Evolutionary conservation across 208 protist genomes (phyloP).

Genomic region (Acanthamoeba culbertsoni): DNA sequence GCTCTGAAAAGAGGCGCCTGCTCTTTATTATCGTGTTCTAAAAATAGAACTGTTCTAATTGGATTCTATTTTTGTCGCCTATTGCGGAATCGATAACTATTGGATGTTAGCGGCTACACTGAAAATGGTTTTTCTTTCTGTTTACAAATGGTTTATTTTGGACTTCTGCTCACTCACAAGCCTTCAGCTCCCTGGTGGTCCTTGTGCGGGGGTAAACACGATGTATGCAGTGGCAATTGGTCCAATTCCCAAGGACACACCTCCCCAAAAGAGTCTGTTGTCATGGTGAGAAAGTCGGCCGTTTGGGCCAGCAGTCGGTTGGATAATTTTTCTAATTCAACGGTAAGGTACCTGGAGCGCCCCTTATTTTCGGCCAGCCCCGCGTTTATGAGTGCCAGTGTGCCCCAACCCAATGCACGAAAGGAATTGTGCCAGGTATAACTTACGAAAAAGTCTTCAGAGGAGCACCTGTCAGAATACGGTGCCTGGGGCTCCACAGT

Average conservation of each 20-base stretch:
- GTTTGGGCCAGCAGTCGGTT: background rate
- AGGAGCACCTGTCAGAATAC: background rate
- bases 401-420: conserved; percentile 4
- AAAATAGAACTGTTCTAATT: no score
- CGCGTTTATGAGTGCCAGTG: background rate
- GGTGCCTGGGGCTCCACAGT: background rate
- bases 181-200: no score
- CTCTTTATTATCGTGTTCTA: no score
- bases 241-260: background rate
- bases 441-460: background rate
- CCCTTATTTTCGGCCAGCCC: conserved; percentile 13
- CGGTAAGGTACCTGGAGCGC: background rate
- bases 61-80: no score
- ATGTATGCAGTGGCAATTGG: conserved; percentile 12
- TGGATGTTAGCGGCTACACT: no score
- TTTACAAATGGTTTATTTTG: background rate
- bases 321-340: no score
- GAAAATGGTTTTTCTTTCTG: no score
- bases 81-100: no score
- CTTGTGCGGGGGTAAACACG: conserved; percentile 2
- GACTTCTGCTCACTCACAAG: background rate
- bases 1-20: no score
- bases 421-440: background rate
- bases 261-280: background rate
- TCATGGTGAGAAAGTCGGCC: background rate